phyloP scores from a whole-genome alignment of 805 yeast species.

The Saccharomycopsis sp. region DNA sequence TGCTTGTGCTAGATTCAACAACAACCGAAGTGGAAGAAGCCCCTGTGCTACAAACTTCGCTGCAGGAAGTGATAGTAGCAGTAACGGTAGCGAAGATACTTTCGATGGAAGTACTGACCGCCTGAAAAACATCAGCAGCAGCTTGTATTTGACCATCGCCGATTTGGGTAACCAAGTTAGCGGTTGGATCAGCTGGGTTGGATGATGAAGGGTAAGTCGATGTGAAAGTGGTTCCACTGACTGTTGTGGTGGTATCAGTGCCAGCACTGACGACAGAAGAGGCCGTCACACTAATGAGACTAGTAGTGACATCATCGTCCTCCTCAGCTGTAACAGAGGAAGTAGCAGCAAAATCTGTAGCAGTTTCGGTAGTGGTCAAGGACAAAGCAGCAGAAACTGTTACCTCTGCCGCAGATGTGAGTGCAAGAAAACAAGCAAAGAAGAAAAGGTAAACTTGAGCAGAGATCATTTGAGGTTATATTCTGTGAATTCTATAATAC shows the following conservation, averaged over 20 bases:
- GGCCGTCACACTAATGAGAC: slow-evolving; percentile 28
- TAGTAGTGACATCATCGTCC: slow-evolving; percentile 23
- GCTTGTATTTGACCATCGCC: slow-evolving; percentile 20
- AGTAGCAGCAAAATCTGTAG: slow-evolving; percentile 25
- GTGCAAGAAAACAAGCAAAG: slow-evolving; percentile 25
- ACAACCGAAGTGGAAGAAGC: slow-evolving; percentile 3
- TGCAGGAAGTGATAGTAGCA: slow-evolving; percentile 11
- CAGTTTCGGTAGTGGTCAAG: slow-evolving; percentile 25
- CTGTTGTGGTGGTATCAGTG: slow-evolving; percentile 16
- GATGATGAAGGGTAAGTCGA: slow-evolving; percentile 19
- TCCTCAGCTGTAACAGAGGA: slow-evolving; percentile 4
- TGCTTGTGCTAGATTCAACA: neutral
- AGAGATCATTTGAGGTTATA: no score
- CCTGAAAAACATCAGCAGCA: slow-evolving; percentile 16
- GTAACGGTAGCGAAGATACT: neutral
- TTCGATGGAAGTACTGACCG: slow-evolving; percentile 22
- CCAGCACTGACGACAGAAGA: slow-evolving; percentile 23
- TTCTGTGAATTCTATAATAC: no score
- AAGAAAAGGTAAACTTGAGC: no score
- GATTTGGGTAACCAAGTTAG: slow-evolving; percentile 15
- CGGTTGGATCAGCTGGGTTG: slow-evolving; percentile 12
- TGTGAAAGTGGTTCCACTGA: slow-evolving; percentile 12
- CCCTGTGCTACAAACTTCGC: slow-evolving; percentile 5
- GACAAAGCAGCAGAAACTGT: slow-evolving; percentile 21
- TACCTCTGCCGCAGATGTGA: slow-evolving; percentile 25